Percentiles rank a stretch among this genome's conserved stretches.
These are phyloP conservation scores for Huiozyma sinensis DNA, from an alignment of 805 yeast species.

Conservation along the genomic window DNA sequence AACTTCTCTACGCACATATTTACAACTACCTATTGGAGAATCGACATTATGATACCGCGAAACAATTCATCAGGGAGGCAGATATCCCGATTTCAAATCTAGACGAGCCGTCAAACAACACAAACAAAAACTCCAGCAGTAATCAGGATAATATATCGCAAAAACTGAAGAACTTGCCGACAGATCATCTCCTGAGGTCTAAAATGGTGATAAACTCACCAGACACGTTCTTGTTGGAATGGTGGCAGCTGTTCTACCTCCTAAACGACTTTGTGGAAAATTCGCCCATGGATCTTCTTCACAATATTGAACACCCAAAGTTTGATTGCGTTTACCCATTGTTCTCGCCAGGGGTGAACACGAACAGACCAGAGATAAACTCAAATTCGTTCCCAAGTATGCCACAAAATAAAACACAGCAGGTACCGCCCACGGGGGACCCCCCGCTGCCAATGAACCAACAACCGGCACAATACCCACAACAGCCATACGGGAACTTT, in stretches of 20 bases:
- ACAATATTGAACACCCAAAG: conserved; percentile 1
- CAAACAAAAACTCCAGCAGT: conserved; percentile 15
- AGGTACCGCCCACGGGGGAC: neutral
- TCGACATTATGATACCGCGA: conserved; percentile 41
- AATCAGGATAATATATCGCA: neutral
- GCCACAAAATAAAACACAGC: neutral
- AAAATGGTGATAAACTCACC: conserved; percentile 34
- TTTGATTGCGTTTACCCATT: conserved; percentile 5
- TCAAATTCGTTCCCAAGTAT: neutral
- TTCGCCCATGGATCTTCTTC: conserved; percentile 21
- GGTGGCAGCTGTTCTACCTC: conserved; percentile 45
- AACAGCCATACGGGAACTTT: no score
- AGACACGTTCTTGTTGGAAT: conserved; percentile 41
- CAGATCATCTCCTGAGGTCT: conserved; percentile 9
- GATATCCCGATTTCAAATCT: conserved; percentile 30
- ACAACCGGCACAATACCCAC: no score
- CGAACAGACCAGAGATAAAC: neutral
- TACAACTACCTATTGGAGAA: conserved; percentile 40
- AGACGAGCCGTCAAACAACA: conserved; percentile 37
- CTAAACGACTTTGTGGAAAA: conserved; percentile 36
- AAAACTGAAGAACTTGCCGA: conserved; percentile 1
- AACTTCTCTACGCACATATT: conserved; percentile 41
- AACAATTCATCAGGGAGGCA: conserved; percentile 35
- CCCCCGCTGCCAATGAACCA: no score
- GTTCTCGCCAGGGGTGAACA: conserved; percentile 1